Base-by-base conservation (phyloP, 345 rosid genomes). In the Cardamine chenopodiifolia region DNA sequence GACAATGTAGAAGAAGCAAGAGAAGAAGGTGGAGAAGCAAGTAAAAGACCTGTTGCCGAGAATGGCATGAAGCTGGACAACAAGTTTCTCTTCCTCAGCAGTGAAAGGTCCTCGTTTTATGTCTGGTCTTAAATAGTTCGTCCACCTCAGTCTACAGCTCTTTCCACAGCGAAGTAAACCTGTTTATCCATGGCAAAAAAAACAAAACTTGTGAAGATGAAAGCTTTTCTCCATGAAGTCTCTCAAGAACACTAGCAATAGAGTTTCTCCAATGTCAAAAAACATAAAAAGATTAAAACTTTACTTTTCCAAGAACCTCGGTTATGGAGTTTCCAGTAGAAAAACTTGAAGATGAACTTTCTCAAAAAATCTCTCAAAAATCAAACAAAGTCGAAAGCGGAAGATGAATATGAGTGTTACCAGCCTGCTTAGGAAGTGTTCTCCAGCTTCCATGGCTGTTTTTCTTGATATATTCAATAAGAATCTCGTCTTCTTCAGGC, bases 361-460 rank as follows among this genome's bases (percentile, higher is more conserved):
- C 11, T 6, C 18, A 29, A 29, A 73, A 71, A 35, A 47, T 23
- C 23, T 48, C 15, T 22, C 6, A 39, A 18, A 28, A 55, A 47
- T 13, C 45, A 17, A 52, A 53, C 13, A 47, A 34, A 34, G 7
- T 7, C 13, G 22, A 73, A 47, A 23, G 32, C 22, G 19, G 35
- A 66, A 20, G 54, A 25, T 55, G n/a, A 31, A 17, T 11, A 4
- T 6, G 32, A 58, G 20, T 60, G 19, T 23, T 62, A 88, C 98
- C 98, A 71, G 98, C 96, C 12, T 83, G 88, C 69, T 90, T 87
- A 18, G 98, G 97, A 39, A 93, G 96, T 63, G 94, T 85, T 77
- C 96, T 84, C 98, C 98, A 94, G 83, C 94, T 94, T 52, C 97
- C 97, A 85, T 91, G 97, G 81, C 95, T 91, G 77, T 91, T 85